Evolutionary conservation across 1,139 yeast species (phyloP).

Genomic region (Tardiomyces depauwii): DNA sequence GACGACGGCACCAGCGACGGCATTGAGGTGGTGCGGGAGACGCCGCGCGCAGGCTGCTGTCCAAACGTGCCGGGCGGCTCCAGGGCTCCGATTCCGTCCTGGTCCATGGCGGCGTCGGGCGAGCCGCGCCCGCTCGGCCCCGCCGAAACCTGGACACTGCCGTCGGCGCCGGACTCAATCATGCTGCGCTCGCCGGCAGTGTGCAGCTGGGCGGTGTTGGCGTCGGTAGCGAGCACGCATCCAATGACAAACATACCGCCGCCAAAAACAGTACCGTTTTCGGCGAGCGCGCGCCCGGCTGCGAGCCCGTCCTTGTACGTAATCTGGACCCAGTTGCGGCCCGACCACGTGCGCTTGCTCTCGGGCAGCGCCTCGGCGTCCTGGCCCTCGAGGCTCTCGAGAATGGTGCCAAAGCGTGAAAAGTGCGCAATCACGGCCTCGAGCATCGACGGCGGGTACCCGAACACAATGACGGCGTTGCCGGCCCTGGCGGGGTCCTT

Average conservation of each 20-base stretch:
- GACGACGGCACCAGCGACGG: constrained; percentile 14
- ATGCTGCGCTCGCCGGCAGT: not conserved
- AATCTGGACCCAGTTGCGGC: constrained; percentile 79
- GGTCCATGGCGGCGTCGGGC: not conserved
- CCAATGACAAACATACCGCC: constrained; percentile 54
- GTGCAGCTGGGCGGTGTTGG: constrained; percentile 1
- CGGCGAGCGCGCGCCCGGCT: constrained; percentile 75
- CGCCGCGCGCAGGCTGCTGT: not conserved
- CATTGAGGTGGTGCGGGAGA: constrained; percentile 16
- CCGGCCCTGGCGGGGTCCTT: not conserved
- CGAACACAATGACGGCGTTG: constrained; percentile 71
- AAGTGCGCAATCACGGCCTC: constrained; percentile 62
- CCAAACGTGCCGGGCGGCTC: not conserved
- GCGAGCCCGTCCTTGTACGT: constrained; percentile 69
- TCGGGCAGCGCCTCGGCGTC: constrained; percentile 37
- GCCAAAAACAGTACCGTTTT: constrained; percentile 66
- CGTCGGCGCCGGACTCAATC: not conserved
- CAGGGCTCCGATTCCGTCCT: not conserved
- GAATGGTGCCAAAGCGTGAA: constrained; percentile 65
- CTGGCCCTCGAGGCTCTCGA: constrained; percentile 32
- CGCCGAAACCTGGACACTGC: not conserved
- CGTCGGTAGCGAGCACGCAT: constrained; percentile 34
- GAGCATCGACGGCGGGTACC: constrained; percentile 72
- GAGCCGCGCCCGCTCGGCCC: not conserved
- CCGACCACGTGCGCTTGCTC: constrained; percentile 37